Evolutionary conservation across 148 eudicot species (phyloP).

Genomic region (Camellia lanceoleosa): DNA sequence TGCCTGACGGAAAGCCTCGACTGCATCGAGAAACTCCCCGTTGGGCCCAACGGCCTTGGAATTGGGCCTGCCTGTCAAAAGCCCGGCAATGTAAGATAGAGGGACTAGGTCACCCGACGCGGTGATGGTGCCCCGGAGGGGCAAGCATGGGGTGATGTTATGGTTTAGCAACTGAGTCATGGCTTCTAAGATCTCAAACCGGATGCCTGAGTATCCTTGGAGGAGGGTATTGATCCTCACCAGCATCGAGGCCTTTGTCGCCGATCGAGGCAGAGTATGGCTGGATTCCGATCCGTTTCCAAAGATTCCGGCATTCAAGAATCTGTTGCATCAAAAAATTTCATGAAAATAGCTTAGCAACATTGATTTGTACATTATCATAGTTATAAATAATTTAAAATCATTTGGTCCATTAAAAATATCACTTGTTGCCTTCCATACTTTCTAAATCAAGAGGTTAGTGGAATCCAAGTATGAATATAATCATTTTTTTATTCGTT

Average conservation of each 20-base stretch:
- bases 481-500: too few relatives aligned
- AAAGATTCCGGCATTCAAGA: constrained; percentile 8
- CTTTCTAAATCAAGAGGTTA: too few relatives aligned
- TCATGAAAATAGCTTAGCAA: neutral
- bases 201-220: neutral
- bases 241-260: neutral
- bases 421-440: too few relatives aligned
- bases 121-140: constrained; percentile 33
- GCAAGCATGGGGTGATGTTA: constrained; percentile 38
- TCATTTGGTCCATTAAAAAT: neutral
- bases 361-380: neutral
- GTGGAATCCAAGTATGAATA: too few relatives aligned
- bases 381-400: neutral
- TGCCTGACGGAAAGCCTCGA: constrained; percentile 22
- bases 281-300: neutral
- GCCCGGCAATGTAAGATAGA: constrained; percentile 36
- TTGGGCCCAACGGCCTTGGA: constrained; percentile 30
- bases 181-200: constrained; percentile 29
- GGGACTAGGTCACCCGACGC: constrained; percentile 38
- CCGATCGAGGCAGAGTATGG: neutral
- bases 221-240: constrained; percentile 7
- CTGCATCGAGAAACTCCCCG: constrained; percentile 11
- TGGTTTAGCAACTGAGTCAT: constrained; percentile 28
- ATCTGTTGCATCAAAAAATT: neutral
- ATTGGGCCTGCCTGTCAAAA: constrained; percentile 30